These are phyloP conservation scores for Solanum hybrid DNA, from an alignment of 305 asterid species.

Conservation along the genomic window DNA sequence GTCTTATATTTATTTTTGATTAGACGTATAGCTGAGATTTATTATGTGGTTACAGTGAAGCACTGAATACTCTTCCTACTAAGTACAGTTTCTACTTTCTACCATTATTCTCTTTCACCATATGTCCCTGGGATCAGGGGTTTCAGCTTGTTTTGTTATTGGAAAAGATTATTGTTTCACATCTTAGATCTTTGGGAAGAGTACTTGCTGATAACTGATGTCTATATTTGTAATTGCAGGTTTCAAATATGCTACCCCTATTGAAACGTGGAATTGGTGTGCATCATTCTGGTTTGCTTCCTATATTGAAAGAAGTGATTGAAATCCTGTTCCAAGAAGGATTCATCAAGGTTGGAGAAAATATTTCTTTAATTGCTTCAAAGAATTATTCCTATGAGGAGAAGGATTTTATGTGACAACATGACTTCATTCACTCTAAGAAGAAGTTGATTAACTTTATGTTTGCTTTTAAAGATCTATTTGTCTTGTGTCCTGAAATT, in stretches of 20 bases:
- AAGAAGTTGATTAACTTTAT: background rate
- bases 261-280: constrained; percentile 96
- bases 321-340: constrained; percentile 99
- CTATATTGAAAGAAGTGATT: constrained; percentile 92
- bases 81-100: background rate
- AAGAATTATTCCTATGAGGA: background rate
- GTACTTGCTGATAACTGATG: background rate
- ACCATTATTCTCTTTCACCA: background rate
- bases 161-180: background rate
- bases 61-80: background rate
- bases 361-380: background rate
- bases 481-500: background rate
- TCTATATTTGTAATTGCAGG: constrained; percentile 30
- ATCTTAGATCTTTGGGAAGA: background rate
- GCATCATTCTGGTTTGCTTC: constrained; percentile 98
- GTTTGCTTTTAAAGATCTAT: background rate
- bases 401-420: background rate
- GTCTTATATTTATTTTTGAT: background rate
- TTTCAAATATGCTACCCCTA: constrained; percentile 84
- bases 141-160: background rate
- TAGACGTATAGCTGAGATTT: background rate
- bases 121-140: background rate
- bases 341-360: constrained; percentile 65
- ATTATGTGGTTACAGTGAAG: background rate
- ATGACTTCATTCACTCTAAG: background rate